These are phyloP conservation scores for Cicer yamashitae DNA, from an alignment of 306 rosid genomes.

Conservation along the genomic window DNA sequence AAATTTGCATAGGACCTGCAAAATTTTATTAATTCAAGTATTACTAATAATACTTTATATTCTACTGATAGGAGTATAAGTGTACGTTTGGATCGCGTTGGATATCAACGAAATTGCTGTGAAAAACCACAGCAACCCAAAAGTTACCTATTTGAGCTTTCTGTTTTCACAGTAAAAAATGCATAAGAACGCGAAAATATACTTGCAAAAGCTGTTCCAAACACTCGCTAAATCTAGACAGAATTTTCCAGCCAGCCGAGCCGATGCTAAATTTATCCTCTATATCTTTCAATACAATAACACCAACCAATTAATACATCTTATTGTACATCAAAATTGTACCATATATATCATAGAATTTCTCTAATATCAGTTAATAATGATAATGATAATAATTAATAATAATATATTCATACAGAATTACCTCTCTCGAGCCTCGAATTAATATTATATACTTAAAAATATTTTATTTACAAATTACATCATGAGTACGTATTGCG, in stretches of 20 bases:
- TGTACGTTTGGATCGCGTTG: no score
- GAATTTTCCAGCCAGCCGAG: slow-evolving; percentile 45
- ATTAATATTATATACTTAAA: background rate
- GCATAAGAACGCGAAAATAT: no score
- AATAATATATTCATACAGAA: background rate
- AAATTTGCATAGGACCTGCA: slow-evolving; percentile 12
- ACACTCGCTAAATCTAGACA: slow-evolving; percentile 18
- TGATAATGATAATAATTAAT: background rate
- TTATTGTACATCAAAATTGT: slow-evolving; percentile 27
- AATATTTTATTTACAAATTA: slow-evolving; percentile 49
- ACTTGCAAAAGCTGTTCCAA: no score
- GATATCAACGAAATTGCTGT: no score
- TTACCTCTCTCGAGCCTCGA: background rate
- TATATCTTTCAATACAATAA: background rate
- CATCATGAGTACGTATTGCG: background rate
- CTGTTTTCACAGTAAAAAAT: no score
- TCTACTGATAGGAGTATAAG: no score
- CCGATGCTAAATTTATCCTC: background rate
- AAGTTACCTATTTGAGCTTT: no score
- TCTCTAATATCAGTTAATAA: slow-evolving; percentile 26
- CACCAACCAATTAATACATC: background rate
- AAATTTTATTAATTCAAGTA: slow-evolving; percentile 17
- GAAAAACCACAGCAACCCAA: no score
- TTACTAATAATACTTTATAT: background rate
- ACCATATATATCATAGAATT: slow-evolving; percentile 29